A percentile compares a stretch with the other conserved stretches of the same genome.
phyloP scores from a whole-genome alignment of 2,329 filamentous ascomycete genomes.

The Colletotrichum spinosum region DNA sequence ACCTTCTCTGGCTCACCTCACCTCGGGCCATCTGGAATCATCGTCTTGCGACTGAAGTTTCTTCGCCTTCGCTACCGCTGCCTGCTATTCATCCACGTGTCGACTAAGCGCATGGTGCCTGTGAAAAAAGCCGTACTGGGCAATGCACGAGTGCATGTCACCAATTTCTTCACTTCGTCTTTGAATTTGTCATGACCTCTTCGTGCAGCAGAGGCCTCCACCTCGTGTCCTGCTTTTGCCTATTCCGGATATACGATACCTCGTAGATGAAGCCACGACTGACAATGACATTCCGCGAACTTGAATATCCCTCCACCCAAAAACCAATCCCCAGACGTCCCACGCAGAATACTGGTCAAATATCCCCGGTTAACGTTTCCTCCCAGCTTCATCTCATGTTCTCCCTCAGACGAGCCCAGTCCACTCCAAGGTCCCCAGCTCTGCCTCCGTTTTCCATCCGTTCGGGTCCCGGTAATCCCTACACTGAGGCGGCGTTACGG shows the following conservation, averaged over 20 bases:
- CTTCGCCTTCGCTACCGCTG: neutral
- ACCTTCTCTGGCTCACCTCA: neutral
- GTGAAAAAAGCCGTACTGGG: neutral
- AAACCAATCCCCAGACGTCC: neutral
- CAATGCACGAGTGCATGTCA: neutral
- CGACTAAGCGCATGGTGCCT: neutral
- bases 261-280: neutral
- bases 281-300: constrained; percentile 13
- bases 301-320: neutral
- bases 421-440: neutral
- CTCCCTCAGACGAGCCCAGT: neutral
- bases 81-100: neutral
- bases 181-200: too few relatives aligned
- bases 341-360: neutral
- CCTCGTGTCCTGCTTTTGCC: neutral
- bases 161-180: too few relatives aligned
- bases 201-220: too few relatives aligned
- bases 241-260: neutral
- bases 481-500: too few relatives aligned
- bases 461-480: neutral
- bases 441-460: neutral
- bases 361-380: constrained; percentile 10
- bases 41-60: neutral
- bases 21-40: constrained; percentile 11
- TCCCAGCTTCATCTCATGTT: constrained; percentile 10